Evolutionary conservation across 2,329 filamentous ascomycete species (phyloP), one percentile per base, ranked within the genome.

Genomic region (Ascochyta clinopodiicola): DNA sequence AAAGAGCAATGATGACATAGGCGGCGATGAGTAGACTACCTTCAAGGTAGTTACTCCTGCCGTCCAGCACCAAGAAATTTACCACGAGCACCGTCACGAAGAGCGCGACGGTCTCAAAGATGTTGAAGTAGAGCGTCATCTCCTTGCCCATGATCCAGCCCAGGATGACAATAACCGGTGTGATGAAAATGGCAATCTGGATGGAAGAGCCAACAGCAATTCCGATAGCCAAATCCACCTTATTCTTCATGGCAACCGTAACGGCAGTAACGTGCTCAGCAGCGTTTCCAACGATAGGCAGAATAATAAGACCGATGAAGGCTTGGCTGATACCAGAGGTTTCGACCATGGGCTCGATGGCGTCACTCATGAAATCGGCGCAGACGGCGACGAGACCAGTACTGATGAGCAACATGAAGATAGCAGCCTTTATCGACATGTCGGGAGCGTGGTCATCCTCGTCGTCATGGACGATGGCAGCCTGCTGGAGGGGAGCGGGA

Each of bases 41-140:
- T 74, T 95, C 91, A 0, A 94, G 82, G 79, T 91, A 95, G 66
- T 94, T 91, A 59, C 88, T 92, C 72, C 91, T 86, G 27, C 91
- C 92, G 66, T 96, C 91, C 19, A 88, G 82, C 44, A 96, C 91
- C 38, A 96, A 77, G 71, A 96, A 96, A 72, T 96, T 96, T 54
- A 93, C 90, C 31, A 96, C 82, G 37, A 96, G 85, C 0, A 91
- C 90, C 2, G 91, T 87, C 12, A 95, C 90, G 64, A 96, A 96
- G 36, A 96, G 79, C 36, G 90, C 88, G 21, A 92, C 78, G 2
- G 84, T 86, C 70, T 86, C 83, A 60, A 86, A 86, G 17, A 86
- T 75, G 55, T 84, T 85, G 67, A 86, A 86, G 74, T 85, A 86
- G 10, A 86, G 70, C 38, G 80, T 82, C 84, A 94, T 94, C 1